phyloP scores from a whole-genome alignment of 768 basidiomycete genomes.

The Termitomyces sp. region DNA sequence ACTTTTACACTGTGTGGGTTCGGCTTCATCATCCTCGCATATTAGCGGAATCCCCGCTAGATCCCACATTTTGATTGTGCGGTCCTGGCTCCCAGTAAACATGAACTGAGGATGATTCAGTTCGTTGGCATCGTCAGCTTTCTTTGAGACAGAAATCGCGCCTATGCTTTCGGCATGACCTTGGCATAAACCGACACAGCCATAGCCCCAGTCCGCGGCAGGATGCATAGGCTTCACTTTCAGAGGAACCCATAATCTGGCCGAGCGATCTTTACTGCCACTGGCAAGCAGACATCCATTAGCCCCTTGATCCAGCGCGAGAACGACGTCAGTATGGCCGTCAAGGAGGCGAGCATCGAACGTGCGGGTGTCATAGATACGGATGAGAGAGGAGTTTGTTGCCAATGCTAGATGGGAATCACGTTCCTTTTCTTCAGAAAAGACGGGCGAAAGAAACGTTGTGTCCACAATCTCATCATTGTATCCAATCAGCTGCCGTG shows the following conservation, averaged over 20 bases:
- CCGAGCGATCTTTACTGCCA: slow-evolving; percentile 89
- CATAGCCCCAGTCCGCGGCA: slow-evolving; percentile 43
- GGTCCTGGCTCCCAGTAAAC: slow-evolving; percentile 95
- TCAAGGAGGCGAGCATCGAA: slow-evolving; percentile 82
- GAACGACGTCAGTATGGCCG: slow-evolving; percentile 89
- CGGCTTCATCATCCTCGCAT: slow-evolving; percentile 17
- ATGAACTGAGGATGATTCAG: slow-evolving; percentile 51
- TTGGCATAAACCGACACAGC: slow-evolving; percentile 82
- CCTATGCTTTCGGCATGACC: slow-evolving; percentile 95
- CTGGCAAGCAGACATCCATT: slow-evolving; percentile 75
- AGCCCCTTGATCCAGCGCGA: slow-evolving; percentile 68
- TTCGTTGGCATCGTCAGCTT: slow-evolving; percentile 23
- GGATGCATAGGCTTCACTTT: slow-evolving; percentile 9
- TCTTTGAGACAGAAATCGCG: slow-evolving; percentile 77
- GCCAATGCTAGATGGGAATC: slow-evolving; percentile 87
- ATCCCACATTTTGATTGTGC: slow-evolving; percentile 99
- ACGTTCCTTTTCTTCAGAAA: slow-evolving; percentile 15
- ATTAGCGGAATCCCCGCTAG: slow-evolving; percentile 44
- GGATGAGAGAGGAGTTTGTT: slow-evolving; percentile 95
- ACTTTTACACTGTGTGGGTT: slow-evolving; percentile 56
- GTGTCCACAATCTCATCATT: slow-evolving; percentile 98
- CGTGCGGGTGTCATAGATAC: slow-evolving; percentile 72
- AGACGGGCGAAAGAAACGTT: slow-evolving; percentile 55
- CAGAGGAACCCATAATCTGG: slow-evolving; percentile 70
- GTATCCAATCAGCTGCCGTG: slow-evolving; percentile 88